These are phyloP conservation scores for Coemansia sp. DNA, from an alignment of 192 early-diverging fungal genomes.

Conservation along the genomic window DNA sequence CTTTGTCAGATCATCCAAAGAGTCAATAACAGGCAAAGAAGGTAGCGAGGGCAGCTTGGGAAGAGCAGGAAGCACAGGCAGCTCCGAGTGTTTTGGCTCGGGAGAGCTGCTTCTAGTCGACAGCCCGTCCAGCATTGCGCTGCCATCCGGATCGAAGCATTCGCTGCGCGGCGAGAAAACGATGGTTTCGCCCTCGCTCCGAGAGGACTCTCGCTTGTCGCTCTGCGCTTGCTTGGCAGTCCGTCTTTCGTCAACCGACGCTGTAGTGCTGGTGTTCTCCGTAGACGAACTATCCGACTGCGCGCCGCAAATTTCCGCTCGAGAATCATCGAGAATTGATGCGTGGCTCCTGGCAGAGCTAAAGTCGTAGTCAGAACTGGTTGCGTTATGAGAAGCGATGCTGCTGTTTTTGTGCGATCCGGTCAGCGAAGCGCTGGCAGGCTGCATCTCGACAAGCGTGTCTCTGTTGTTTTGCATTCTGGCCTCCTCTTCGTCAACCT, in stretches of 20 bases:
- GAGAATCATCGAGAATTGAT: background rate
- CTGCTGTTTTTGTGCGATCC: conserved; percentile 5
- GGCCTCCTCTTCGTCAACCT: background rate
- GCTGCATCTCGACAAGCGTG: conserved; percentile 28
- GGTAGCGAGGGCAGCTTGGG: background rate
- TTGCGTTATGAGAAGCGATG: conserved; percentile 3
- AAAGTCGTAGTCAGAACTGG: conserved; percentile 7
- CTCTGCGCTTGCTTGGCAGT: conserved; percentile 1
- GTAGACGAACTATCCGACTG: background rate
- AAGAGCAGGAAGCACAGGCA: conserved; percentile 23
- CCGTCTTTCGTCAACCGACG: conserved; percentile 12
- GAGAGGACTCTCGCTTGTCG: conserved; percentile 52
- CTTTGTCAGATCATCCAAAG: conserved; percentile 44
- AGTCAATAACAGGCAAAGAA: conserved; percentile 2
- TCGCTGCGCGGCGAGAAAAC: conserved; percentile 39
- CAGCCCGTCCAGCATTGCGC: background rate
- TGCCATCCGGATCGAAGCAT: background rate
- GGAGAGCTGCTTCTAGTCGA: conserved; percentile 14
- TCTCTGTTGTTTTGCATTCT: conserved; percentile 20
- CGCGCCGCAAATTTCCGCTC: background rate
- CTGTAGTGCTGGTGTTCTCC: conserved; percentile 3
- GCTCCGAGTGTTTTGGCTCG: conserved; percentile 14
- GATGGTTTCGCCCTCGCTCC: conserved; percentile 53
- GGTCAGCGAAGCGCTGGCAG: background rate
- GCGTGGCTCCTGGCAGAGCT: conserved; percentile 3